Conservation (phyloP, 768 basidiomycete genomes). For the Podaxis sp. region DNA sequence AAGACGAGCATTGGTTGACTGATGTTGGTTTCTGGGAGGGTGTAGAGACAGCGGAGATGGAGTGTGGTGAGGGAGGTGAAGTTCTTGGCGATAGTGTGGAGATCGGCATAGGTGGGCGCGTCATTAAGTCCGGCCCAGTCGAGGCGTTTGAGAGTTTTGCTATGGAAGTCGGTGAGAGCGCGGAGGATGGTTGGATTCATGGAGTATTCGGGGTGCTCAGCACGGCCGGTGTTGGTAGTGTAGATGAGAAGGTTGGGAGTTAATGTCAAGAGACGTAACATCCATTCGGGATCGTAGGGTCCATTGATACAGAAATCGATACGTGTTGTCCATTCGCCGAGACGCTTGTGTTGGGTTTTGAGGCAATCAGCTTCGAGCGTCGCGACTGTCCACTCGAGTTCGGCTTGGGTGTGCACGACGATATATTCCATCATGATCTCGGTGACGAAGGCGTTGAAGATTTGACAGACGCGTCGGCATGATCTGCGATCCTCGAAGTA, state of each 20-base stretch:
- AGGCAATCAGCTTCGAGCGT: constrained; percentile 27
- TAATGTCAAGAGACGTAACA: constrained; percentile 33
- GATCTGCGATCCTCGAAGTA: constrained; percentile 25
- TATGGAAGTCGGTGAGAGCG: constrained; percentile 26
- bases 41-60: constrained; percentile 35
- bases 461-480: constrained; percentile 31
- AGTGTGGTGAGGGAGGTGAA: constrained; percentile 34
- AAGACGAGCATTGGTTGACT: constrained; percentile 24
- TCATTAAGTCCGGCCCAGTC: constrained; percentile 43
- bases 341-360: constrained; percentile 17
- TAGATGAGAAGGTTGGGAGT: constrained; percentile 43
- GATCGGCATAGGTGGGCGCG: constrained; percentile 34
- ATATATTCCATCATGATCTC: constrained; percentile 39
- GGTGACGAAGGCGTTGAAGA: constrained; percentile 31
- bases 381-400: constrained; percentile 29
- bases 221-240: constrained; percentile 30
- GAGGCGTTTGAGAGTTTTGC: constrained; percentile 32
- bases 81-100: constrained; percentile 30
- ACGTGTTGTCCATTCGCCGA: constrained; percentile 36
- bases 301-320: constrained; percentile 37
- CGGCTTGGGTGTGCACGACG: constrained; percentile 29
- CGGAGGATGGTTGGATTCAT: constrained; percentile 28
- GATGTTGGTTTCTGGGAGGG: constrained; percentile 19
- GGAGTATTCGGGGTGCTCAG: constrained; percentile 14
- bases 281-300: constrained; percentile 19